Conservation (phyloP, 441 rosid species). For the Croton setiger region DNA sequence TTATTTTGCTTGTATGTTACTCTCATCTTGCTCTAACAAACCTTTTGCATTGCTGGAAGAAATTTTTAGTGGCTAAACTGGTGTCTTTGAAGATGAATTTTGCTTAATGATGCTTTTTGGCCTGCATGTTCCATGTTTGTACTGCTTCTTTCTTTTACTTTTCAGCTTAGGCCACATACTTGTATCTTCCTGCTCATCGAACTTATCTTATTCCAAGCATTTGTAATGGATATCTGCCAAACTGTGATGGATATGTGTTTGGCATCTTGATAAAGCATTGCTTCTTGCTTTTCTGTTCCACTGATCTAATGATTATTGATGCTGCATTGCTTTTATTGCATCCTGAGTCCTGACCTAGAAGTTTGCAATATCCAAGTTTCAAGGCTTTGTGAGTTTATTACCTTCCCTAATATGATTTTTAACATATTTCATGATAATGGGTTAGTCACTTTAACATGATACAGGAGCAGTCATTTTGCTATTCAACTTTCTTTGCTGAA, state of each 20-base stretch:
- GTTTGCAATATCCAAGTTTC: background rate
- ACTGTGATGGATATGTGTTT: background rate
- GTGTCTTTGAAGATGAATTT: background rate
- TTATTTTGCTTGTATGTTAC: background rate
- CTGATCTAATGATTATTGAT: background rate
- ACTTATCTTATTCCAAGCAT: background rate
- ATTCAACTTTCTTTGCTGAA: background rate
- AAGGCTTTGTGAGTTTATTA: background rate
- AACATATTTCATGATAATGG: background rate
- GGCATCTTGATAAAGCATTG: background rate
- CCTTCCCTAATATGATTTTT: background rate
- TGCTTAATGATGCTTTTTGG: background rate
- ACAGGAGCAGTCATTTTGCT: background rate
- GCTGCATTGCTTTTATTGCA: background rate
- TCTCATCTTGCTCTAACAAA: no score
- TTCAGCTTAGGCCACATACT: background rate
- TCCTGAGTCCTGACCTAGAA: background rate
- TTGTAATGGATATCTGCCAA: background rate
- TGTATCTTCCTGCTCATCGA: background rate
- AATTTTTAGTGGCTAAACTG: background rate
- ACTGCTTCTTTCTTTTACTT: background rate
- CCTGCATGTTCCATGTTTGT: background rate
- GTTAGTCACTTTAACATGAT: background rate
- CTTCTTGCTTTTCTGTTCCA: background rate
- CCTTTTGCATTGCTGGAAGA: background rate